phyloP scores from a whole-genome alignment of 768 basidiomycete species.

The Hortiboletus flavorubellus region DNA sequence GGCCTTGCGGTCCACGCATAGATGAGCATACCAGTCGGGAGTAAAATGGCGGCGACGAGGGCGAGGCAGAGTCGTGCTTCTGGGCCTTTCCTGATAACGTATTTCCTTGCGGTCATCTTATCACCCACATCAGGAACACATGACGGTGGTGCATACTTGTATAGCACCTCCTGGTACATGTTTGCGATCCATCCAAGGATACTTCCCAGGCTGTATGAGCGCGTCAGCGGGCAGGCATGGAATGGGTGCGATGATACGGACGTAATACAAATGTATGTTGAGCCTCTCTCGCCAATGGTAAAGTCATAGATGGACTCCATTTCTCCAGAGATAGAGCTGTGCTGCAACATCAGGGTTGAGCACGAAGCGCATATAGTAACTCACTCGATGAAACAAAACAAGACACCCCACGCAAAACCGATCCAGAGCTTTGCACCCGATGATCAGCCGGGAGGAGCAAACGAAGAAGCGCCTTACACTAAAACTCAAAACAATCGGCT shows the following conservation, averaged over 20 bases:
- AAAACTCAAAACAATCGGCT: conserved; percentile 72
- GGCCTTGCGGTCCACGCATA: conserved; percentile 66
- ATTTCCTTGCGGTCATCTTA: conserved; percentile 22
- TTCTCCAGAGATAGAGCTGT: conserved; percentile 53
- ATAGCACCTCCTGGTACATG: conserved; percentile 47
- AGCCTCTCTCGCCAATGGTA: conserved; percentile 54
- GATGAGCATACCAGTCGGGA: conserved; percentile 64
- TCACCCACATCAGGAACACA: neutral
- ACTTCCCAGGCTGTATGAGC: conserved; percentile 47
- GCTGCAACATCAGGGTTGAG: neutral
- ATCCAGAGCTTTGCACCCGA: conserved; percentile 53
- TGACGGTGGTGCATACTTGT: conserved; percentile 36
- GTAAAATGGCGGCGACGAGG: conserved; percentile 50
- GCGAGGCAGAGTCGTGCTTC: conserved; percentile 63
- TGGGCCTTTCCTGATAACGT: conserved; percentile 34
- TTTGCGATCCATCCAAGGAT: conserved; percentile 46
- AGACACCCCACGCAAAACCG: conserved; percentile 73
- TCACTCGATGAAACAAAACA: conserved; percentile 65
- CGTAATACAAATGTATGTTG: conserved; percentile 57
- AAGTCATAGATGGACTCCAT: conserved; percentile 60
- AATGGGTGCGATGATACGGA: conserved; percentile 26
- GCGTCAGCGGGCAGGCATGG: neutral
- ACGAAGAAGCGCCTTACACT: conserved; percentile 44
- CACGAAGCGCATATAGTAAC: conserved; percentile 3
- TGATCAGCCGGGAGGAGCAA: conserved; percentile 2